A percentile compares a stretch with the other conserved stretches of the same genome.
These are phyloP conservation scores for Hypoxylon sp. DNA, from an alignment of 2,329 filamentous ascomycete genomes.

Conservation along the genomic window DNA sequence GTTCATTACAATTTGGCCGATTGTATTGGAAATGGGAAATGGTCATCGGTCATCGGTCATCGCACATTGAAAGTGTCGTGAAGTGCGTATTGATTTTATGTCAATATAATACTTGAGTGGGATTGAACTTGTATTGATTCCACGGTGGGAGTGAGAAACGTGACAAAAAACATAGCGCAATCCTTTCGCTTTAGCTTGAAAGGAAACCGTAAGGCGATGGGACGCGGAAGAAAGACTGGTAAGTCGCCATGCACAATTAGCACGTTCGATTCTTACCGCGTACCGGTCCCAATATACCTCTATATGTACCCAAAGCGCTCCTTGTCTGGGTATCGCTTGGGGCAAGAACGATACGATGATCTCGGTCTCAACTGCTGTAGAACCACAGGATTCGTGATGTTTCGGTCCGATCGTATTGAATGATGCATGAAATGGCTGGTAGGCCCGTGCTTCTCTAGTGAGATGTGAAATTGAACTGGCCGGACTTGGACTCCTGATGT, in stretches of 20 bases:
- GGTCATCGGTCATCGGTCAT: no score
- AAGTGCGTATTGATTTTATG: background rate
- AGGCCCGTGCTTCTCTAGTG: background rate
- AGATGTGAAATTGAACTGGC: constrained; percentile 17
- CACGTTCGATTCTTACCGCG: background rate
- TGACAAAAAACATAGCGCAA: background rate
- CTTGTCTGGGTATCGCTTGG: no score
- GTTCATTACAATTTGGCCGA: constrained; percentile 14
- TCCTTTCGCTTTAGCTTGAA: constrained; percentile 5
- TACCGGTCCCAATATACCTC: background rate
- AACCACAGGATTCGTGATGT: background rate
- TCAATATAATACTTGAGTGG: background rate
- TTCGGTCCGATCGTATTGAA: background rate
- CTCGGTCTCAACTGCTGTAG: constrained; percentile 15
- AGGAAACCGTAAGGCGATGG: constrained; percentile 1
- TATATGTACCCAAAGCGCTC: background rate
- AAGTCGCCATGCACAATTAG: background rate
- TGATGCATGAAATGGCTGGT: background rate
- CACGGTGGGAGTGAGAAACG: background rate
- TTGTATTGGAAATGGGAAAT: no score
- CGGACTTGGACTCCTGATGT: constrained; percentile 7
- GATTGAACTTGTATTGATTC: background rate
- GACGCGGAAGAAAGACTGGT: background rate
- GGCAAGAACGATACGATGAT: background rate
- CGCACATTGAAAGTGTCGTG: background rate